Evolutionary conservation across 768 basidiomycete genomes (phyloP), one percentile per base, ranked within the genome.

Genomic region (Macrolepiota fuliginosa): DNA sequence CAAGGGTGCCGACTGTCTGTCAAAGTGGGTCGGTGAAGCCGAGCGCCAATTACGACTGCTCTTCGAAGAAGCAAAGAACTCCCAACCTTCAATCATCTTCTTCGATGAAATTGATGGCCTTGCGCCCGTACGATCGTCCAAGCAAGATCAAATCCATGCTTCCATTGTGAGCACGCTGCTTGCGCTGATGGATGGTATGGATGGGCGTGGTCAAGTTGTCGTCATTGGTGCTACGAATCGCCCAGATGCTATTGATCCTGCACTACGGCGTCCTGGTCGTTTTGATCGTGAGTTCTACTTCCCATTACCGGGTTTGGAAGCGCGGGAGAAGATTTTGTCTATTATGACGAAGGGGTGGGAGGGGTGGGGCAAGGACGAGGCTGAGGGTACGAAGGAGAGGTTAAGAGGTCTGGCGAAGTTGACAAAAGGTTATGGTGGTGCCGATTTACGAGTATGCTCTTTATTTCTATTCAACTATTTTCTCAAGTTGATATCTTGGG

Each of bases 51-150:
- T 99, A 2, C 87, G 97, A 1, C 82, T 98, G 42, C 81, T 98
- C 13, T 99, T 99, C 72, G 96, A 98, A 65, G 96, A 98, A 78
- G 97, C 97, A 0, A 84, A 88, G 53, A 87, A 89, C 56, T 90
- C 86, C 55, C 96, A 98, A 69, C 96, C 97, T 0, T 91, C 89
- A 65, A 98, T 98, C 74, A 98, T 99, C 70, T 99, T 99, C 79
- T 98, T 99, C 72, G 97, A 99, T 71, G 97, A 99, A 76, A 98
- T 99, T 66, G 97, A 99, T 70, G 97, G 96, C 65, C 86, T 99
- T 19, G 97, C 97, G 12, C 97, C 97, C 1, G 96, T 98, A 1
- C 89, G 97, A 50, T 96, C 94, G n/a, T 92, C 93, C 17, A 98
- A 98, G 70, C 97, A 98, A 69, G 97, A 98, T 71, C 96, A 99